Conservation (phyloP, 176 grass and related monocot genomes). For the Hordeum marinum region DNA sequence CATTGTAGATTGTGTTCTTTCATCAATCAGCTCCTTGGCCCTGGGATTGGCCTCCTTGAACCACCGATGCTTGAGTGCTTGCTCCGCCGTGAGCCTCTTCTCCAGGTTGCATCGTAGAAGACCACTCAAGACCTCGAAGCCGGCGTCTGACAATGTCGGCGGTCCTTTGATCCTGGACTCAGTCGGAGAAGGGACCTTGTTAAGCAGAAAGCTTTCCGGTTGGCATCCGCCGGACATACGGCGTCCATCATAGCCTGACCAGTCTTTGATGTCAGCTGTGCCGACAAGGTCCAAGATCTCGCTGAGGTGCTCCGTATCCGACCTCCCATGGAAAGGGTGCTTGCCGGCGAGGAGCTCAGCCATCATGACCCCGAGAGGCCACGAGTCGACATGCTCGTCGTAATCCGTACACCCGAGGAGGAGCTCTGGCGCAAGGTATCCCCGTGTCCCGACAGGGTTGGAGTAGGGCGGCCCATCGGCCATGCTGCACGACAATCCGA, state of each 20-base stretch:
- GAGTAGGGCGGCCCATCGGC: not conserved
- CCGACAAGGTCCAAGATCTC: not conserved
- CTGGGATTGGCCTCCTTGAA: conserved; percentile 10
- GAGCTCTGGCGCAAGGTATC: conserved; percentile 30
- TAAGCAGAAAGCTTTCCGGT: not conserved
- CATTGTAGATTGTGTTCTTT: not conserved
- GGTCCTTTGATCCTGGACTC: not conserved
- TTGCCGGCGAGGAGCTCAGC: not conserved
- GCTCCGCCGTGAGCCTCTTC: not conserved
- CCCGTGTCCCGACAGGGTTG: not conserved
- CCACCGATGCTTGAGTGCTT: conserved; percentile 17
- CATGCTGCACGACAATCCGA: not conserved
- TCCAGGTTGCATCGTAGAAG: not conserved
- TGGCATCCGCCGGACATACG: not conserved
- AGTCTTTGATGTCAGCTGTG: not conserved
- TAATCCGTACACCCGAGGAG: conserved; percentile 4
- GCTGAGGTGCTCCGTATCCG: not conserved
- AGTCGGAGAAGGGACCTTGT: not conserved
- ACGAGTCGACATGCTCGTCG: conserved; percentile 21
- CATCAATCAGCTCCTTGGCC: not conserved
- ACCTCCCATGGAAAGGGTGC: not conserved
- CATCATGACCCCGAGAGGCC: not conserved
- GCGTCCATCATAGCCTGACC: not conserved
- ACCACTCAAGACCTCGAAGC: not conserved
- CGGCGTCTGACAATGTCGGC: not conserved